Evolutionary conservation across 352 stramenopile genomes (phyloP), one percentile per base, ranked within the genome.

Genomic region (Phytopythium oedochilum): DNA sequence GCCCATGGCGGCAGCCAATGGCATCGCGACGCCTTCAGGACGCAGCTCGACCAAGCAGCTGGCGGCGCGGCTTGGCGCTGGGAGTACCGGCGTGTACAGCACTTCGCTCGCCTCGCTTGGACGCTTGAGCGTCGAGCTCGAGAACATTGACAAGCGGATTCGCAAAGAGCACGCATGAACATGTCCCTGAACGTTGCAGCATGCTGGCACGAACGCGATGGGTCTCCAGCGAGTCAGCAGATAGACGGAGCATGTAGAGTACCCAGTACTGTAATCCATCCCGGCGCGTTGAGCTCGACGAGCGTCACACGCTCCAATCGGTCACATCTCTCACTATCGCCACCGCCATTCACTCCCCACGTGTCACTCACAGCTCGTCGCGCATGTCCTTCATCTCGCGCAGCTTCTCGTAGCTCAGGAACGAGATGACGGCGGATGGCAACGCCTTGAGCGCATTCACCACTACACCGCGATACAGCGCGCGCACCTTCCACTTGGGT

Each of bases 341-440:
- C 7, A 3, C n/a, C 39, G 9, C 20, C 8, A 20, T 46, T 15
- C 10, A 10, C n/a, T n/a, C 9, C 11, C 11, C 14, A 31, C 52
- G 5, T 32, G 29, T 29, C 6, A 7, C 25, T 57, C 65, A 73
- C 11, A 56, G 64, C 28, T 72, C 71, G n/a, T 84, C 70, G 28
- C 45, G 62, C 12, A 47, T 59, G 20, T 67, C 54, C 31, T 81
- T 72, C 51, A 83, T 66, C 52, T 84, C 71, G 20, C 78, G 75
- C 53, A 90, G 67, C 64, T 89, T 89, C 53, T 94, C 83, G 55
- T 89, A 94, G 56, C 67, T 88, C 29, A 90, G 61, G 60, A 92
- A 92, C 42, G 83, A 88, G 51, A 94, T 86, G 3, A 89, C 60
- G 0, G 79, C 81, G 15, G 79, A 79, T 26, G 83, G 83, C 47